These are phyloP conservation scores for Myriosclerotinia curreyana DNA, from an alignment of 2,329 filamentous ascomycete species.

Conservation along the genomic window DNA sequence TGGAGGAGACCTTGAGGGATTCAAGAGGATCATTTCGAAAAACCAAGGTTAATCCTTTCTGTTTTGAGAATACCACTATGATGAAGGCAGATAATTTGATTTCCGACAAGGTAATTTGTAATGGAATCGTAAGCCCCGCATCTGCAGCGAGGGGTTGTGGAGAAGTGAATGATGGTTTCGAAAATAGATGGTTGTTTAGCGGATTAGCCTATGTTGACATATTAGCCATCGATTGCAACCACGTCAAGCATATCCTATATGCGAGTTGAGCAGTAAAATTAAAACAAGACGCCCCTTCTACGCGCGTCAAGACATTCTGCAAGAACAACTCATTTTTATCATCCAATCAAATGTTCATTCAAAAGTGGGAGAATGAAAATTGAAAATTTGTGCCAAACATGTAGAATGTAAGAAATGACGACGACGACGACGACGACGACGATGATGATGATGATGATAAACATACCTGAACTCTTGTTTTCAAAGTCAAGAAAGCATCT, in stretches of 20 bases:
- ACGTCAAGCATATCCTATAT: conserved; percentile 24
- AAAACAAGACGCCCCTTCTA: not conserved
- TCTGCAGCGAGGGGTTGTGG: conserved; percentile 88
- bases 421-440: conserved; percentile 19
- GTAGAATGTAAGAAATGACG: not conserved
- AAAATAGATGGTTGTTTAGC: conserved; percentile 89
- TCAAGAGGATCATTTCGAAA: conserved; percentile 98
- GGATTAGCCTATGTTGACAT: conserved; percentile 74
- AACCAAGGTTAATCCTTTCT: conserved; percentile 93
- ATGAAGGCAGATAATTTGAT: conserved; percentile 96
- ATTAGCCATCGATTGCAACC: conserved; percentile 47
- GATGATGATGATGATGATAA: conserved; percentile 30
- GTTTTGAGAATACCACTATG: conserved; percentile 94
- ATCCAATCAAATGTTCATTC: not conserved
- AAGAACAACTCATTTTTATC: conserved; percentile 12
- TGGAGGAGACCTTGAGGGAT: conserved; percentile 96
- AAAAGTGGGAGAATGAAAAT: conserved; percentile 15
- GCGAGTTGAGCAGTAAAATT: conserved; percentile 3
- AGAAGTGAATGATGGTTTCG: conserved; percentile 87
- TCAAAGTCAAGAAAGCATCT: conserved; percentile 91
- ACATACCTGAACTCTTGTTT: conserved; percentile 86
- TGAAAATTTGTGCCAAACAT: conserved; percentile 6
- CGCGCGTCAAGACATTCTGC: conserved; percentile 11
- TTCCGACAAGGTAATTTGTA: conserved; percentile 93
- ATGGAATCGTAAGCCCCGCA: conserved; percentile 90